Percentiles rank a stretch among this genome's conserved stretches.
These are phyloP conservation scores for Coemansia asiatica DNA, from an alignment of 192 early-diverging fungal species.

Conservation along the genomic window DNA sequence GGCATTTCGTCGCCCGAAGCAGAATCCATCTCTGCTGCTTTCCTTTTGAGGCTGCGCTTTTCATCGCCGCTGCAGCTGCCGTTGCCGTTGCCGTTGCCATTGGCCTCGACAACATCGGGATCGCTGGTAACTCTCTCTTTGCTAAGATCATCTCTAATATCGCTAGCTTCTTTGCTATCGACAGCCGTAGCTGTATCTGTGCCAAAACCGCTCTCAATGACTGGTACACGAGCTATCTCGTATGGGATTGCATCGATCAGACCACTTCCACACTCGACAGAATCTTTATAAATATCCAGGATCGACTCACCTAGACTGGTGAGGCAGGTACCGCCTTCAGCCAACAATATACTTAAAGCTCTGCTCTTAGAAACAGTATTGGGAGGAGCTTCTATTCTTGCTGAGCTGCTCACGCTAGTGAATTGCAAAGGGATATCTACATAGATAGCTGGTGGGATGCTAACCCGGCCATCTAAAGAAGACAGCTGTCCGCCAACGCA, in stretches of 20 bases:
- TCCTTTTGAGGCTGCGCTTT: conserved; percentile 15
- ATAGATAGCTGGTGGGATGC: neutral
- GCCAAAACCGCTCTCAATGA: too few species aligned
- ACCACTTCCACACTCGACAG: neutral
- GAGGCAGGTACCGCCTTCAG: neutral
- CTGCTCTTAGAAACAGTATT: neutral
- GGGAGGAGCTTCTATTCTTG: neutral
- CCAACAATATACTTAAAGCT: neutral
- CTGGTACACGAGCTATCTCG: neutral
- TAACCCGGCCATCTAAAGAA: neutral
- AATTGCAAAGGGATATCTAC: neutral
- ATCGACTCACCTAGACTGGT: neutral
- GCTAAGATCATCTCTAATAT: neutral
- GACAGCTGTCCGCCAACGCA: neutral
- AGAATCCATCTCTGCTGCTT: conserved; percentile 13
- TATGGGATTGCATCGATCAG: neutral
- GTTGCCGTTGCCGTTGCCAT: neutral
- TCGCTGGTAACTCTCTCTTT: neutral
- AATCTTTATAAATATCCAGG: neutral
- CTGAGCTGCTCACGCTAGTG: neutral
- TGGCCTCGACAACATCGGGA: neutral
- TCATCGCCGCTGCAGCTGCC: neutral
- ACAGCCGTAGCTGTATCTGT: neutral
- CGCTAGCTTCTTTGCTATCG: too few species aligned
- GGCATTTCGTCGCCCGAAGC: conserved; percentile 50